Evolutionary conservation across 257 asterid species (phyloP), one percentile per base, ranked within the genome.

Genomic region (Anisodus acutangulus): DNA sequence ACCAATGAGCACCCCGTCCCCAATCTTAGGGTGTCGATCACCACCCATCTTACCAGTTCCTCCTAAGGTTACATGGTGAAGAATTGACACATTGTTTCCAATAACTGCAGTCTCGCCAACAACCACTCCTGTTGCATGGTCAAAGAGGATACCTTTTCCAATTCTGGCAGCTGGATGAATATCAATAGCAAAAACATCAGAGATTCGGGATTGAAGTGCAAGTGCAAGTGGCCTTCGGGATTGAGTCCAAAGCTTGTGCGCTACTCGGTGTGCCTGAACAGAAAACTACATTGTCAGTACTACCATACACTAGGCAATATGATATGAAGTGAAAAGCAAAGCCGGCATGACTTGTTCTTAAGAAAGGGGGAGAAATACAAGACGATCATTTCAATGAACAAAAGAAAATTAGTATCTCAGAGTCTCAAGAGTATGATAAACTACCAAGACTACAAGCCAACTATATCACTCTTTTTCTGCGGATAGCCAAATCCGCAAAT

Each of bases 51-150:
- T 95, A 55, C 98, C 98, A 0, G 97, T 94, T 3, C 98, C 98
- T 1, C 98, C 98, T 79, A 95, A 85, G 13, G 98, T 95, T 82
- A 95, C 98, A 19, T 83, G 87, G 84, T 95, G 98, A 85, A 93
- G 86, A 82, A 93, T 90, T 41, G 98, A 92, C 1, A 93, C 98
- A 11, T 87, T 71, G 72, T 94, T 79, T n/a, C 98, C 98, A 39
- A 94, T 78, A 22, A 95, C 97, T 26, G 98, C 93, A 13, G 98
- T 95, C 87, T 94, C 98, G 2, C 98, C 98, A 16, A 95, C 87
- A 6, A 95, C 98, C 35, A 94, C 89, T 19, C 98, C 98, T 0
- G 97, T 94, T 31, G 92, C 98, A 69, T 94, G 92, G 53, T 90
- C 92, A 41, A 90, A 88, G 47, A 89, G 89, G 76, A 90, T 79